phyloP scores from a whole-genome alignment of 768 basidiomycete genomes.

The Sporobolomyces roseus region DNA sequence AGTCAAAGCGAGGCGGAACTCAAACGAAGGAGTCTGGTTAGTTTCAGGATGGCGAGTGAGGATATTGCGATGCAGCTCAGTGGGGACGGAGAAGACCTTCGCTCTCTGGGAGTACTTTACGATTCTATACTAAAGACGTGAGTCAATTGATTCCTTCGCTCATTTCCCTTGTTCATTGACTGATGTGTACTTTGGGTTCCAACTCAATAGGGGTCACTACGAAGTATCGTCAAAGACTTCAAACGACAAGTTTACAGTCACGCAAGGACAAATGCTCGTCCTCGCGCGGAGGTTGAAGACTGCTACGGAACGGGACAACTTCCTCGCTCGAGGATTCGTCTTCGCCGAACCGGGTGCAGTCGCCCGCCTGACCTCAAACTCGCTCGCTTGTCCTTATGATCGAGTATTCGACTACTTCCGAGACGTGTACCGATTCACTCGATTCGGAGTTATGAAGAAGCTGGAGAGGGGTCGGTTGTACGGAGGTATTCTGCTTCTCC shows the following conservation, averaged over 20 bases:
- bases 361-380: slow-evolving; percentile 26
- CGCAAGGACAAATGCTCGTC: slow-evolving; percentile 39
- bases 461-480: slow-evolving; percentile 29
- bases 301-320: slow-evolving; percentile 30
- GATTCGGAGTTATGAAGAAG: slow-evolving; percentile 28
- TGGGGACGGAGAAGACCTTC: slow-evolving; percentile 5
- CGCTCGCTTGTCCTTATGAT: slow-evolving; percentile 31
- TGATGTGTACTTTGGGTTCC: no score
- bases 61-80: slow-evolving; percentile 23
- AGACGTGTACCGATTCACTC: slow-evolving; percentile 33
- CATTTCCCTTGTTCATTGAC: no score
- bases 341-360: slow-evolving; percentile 36
- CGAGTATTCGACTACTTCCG: slow-evolving; percentile 39
- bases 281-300: slow-evolving; percentile 32
- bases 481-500: slow-evolving; percentile 33
- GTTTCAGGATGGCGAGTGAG: slow-evolving; percentile 35
- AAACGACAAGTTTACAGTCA: slow-evolving; percentile 34
- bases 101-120: no score
- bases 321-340: slow-evolving; percentile 31
- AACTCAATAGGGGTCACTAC: slow-evolving; percentile 38
- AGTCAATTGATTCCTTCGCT: no score
- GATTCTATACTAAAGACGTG: no score
- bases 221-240: slow-evolving; percentile 30
- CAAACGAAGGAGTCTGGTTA: slow-evolving; percentile 11
- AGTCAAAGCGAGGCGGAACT: slow-evolving; percentile 13